Conservation (phyloP, 2,329 filamentous ascomycete species). For the Claviceps lovelessii region DNA sequence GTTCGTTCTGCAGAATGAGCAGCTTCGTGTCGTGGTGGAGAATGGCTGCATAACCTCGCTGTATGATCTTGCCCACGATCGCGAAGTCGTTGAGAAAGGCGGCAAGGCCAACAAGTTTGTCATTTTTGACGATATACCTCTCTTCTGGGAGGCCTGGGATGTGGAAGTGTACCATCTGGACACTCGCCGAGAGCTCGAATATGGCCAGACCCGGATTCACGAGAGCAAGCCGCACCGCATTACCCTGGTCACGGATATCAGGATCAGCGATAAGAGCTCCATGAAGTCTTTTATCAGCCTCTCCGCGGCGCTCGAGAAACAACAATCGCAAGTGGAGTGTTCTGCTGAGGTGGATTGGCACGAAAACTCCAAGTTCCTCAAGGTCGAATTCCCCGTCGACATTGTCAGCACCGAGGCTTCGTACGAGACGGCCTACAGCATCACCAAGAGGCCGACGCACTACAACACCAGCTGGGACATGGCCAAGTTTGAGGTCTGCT, state of each 20-base stretch:
- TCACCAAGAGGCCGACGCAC: constrained; percentile 80
- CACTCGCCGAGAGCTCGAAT: constrained; percentile 61
- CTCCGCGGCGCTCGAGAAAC: constrained; percentile 48
- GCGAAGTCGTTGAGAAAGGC: constrained; percentile 62
- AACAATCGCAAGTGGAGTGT: constrained; percentile 56
- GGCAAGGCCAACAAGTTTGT: constrained; percentile 82
- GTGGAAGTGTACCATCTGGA: constrained; percentile 93
- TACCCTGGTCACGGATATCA: constrained; percentile 69
- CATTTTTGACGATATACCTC: constrained; percentile 90
- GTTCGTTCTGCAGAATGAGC: constrained; percentile 67
- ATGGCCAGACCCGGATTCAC: constrained; percentile 53
- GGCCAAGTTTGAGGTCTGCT: constrained; percentile 96
- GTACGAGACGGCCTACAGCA: constrained; percentile 90
- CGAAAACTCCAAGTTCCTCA: constrained; percentile 94
- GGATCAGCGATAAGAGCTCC: constrained; percentile 76
- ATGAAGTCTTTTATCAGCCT: constrained; percentile 77
- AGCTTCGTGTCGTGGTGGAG: constrained; percentile 58
- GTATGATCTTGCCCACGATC: constrained; percentile 55
- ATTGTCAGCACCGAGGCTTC: constrained; percentile 81
- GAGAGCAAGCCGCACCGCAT: constrained; percentile 63
- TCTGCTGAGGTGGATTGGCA: constrained; percentile 88
- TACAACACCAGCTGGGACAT: constrained; percentile 97
- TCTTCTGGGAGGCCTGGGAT: constrained; percentile 97
- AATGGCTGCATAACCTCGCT: constrained; percentile 72
- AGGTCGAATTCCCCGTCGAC: constrained; percentile 94